Percentiles rank a stretch among this genome's conserved stretches.
Conservation (phyloP, 2,329 filamentous ascomycete species). For the Elsinoe fawcettii region DNA sequence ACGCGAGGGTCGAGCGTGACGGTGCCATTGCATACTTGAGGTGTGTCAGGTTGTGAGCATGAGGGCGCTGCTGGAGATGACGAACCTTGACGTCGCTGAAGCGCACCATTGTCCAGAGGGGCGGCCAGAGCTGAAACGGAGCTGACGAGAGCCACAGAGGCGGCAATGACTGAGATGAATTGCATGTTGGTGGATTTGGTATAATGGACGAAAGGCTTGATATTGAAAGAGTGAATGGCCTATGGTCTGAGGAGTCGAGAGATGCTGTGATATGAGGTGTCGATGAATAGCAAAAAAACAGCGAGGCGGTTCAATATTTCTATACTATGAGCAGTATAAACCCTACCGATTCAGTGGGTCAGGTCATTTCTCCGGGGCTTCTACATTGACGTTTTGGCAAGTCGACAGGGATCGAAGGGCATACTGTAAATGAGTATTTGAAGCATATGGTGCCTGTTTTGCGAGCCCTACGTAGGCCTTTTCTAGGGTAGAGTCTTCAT, state of each 20-base stretch:
- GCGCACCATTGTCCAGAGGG: neutral
- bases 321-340: neutral
- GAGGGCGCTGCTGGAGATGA: neutral
- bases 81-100: constrained; percentile 1
- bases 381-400: neutral
- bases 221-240: neutral
- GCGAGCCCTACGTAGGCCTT: neutral
- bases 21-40: constrained; percentile 6
- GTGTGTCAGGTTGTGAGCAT: neutral
- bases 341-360: neutral
- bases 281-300: no score
- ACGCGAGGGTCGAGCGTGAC: neutral
- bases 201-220: neutral
- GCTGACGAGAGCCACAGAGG: constrained; percentile 14
- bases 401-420: neutral
- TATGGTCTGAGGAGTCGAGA: neutral
- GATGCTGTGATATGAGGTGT: no score
- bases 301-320: neutral
- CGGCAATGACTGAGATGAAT: constrained; percentile 17
- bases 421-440: neutral
- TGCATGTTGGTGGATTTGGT: constrained; percentile 20
- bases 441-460: neutral
- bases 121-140: neutral
- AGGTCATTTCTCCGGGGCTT: constrained; percentile 1
- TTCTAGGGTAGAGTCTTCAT: neutral